phyloP scores from a whole-genome alignment of 441 rosid genomes.

The Corymbia calophylla region DNA sequence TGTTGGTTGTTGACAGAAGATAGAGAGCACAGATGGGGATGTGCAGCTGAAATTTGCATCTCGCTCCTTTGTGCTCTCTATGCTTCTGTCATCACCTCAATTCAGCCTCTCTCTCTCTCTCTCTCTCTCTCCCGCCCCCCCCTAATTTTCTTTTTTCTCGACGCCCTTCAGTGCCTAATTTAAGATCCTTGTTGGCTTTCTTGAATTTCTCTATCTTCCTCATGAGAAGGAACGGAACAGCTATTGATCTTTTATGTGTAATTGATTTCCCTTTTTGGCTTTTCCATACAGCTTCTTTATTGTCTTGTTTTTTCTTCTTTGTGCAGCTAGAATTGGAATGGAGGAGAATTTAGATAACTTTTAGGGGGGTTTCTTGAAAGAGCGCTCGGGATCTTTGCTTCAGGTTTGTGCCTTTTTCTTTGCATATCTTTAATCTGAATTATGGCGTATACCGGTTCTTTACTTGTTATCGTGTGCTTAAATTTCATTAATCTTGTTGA shows the following conservation, averaged over 20 bases:
- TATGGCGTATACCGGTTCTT: background rate
- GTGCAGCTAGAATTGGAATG: background rate
- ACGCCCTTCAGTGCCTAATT: background rate
- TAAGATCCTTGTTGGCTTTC: background rate
- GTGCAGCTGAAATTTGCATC: background rate
- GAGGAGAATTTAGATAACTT: background rate
- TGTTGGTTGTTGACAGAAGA: constrained; percentile 1
- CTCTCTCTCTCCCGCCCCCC: background rate
- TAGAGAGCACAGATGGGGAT: background rate
- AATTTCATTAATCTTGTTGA: background rate
- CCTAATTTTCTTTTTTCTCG: background rate
- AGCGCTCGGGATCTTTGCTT: background rate
- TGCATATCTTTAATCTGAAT: background rate
- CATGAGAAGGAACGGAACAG: background rate
- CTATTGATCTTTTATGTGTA: background rate
- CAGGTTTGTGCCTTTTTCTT: background rate
- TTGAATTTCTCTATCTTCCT: background rate
- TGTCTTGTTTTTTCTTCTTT: background rate
- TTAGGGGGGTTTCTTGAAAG: background rate
- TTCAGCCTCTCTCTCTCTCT: background rate
- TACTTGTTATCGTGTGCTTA: background rate
- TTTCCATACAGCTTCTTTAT: background rate
- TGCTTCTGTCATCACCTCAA: background rate
- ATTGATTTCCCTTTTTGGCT: background rate
- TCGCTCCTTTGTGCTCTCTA: constrained; percentile 3